Evolutionary conservation across 441 rosid genomes (phyloP).

Genomic region (Gossypium lobatum): DNA sequence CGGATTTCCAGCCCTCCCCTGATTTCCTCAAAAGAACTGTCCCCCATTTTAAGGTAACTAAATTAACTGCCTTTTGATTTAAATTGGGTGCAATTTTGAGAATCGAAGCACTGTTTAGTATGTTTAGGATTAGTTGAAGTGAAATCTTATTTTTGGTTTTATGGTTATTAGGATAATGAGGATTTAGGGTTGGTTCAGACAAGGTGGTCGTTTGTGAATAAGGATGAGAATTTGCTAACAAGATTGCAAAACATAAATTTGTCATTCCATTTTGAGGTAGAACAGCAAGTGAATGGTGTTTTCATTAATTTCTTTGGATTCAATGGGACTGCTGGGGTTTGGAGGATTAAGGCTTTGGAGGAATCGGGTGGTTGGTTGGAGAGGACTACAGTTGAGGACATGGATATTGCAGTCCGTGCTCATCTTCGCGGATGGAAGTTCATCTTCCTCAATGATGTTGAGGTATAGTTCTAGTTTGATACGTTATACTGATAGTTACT

Average conservation of each 20-base stretch:
- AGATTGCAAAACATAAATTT: conserved; percentile 85
- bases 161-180: conserved; percentile 49
- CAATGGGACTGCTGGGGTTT: conserved; percentile 94
- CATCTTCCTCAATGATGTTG: conserved; percentile 77
- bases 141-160: neutral
- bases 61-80: neutral
- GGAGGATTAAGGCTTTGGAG: conserved; percentile 95
- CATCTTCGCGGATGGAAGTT: conserved; percentile 91
- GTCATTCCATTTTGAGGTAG: conserved; percentile 89
- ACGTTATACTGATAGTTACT: neutral
- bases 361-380: conserved; percentile 96
- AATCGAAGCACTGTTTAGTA: neutral
- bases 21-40: conserved; percentile 75
- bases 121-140: neutral
- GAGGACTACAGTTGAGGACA: conserved; percentile 95
- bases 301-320: conserved; percentile 88
- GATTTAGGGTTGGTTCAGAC: conserved; percentile 84
- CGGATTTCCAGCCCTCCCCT: conserved; percentile 79
- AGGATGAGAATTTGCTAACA: conserved; percentile 82
- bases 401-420: conserved; percentile 98
- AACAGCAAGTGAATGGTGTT: conserved; percentile 88
- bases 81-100: neutral
- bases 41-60: conserved; percentile 74
- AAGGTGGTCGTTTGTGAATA: conserved; percentile 93
- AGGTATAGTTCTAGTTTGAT: conserved; percentile 36